These are phyloP conservation scores for Fusarium camptoceras DNA, from an alignment of 2,329 filamentous ascomycete genomes.

Conservation along the genomic window DNA sequence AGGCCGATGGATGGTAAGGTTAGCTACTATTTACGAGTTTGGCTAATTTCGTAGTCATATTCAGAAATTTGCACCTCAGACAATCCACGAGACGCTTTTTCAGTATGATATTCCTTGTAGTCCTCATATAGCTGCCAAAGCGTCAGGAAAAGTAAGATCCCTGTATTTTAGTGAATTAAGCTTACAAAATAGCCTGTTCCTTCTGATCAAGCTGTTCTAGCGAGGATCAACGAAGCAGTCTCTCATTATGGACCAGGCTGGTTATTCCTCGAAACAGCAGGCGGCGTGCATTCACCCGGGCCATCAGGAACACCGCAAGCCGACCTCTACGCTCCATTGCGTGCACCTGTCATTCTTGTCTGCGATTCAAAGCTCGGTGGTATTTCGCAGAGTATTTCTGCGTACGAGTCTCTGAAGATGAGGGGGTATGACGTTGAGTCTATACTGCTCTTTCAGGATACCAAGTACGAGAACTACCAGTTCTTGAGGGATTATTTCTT, in stretches of 20 bases:
- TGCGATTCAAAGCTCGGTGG: slow-evolving; percentile 82
- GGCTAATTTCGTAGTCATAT: slow-evolving; percentile 64
- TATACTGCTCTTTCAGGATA: slow-evolving; percentile 75
- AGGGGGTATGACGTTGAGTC: slow-evolving; percentile 81
- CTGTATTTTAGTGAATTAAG: not conserved
- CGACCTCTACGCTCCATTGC: slow-evolving; percentile 79
- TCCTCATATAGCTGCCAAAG: slow-evolving; percentile 77
- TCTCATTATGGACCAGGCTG: slow-evolving; percentile 63
- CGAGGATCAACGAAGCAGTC: slow-evolving; percentile 55
- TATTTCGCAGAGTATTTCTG: slow-evolving; percentile 82
- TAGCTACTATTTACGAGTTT: fast-evolving
- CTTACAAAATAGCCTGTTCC: slow-evolving; percentile 57
- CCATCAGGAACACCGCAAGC: slow-evolving; percentile 82
- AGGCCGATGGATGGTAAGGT: slow-evolving; percentile 74
- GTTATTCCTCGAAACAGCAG: slow-evolving; percentile 82
- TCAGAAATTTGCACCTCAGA: slow-evolving; percentile 64
- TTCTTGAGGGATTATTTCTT: slow-evolving; percentile 77
- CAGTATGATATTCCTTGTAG: slow-evolving; percentile 81
- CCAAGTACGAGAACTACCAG: slow-evolving; percentile 73
- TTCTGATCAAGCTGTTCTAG: slow-evolving; percentile 63
- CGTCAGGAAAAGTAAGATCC: slow-evolving; percentile 55
- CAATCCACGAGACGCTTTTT: slow-evolving; percentile 67
- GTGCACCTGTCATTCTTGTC: slow-evolving; percentile 79
- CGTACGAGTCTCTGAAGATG: slow-evolving; percentile 81
- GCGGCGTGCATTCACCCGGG: slow-evolving; percentile 82